phyloP scores from a whole-genome alignment of 1,284 basidiomycete genomes.

The Cerioporus squamosus region DNA sequence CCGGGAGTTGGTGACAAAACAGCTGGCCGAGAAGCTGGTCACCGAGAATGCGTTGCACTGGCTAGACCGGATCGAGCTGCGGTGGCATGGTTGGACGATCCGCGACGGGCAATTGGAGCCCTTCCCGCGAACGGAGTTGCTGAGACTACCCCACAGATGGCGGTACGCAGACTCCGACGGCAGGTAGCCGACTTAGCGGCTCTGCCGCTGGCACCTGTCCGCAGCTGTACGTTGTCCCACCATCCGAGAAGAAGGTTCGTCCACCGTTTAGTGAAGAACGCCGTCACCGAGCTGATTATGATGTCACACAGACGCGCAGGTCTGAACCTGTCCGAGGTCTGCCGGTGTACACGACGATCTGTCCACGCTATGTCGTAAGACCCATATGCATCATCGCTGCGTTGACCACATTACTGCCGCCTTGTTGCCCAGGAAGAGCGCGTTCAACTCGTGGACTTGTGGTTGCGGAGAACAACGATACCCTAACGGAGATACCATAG shows the following conservation, averaged over 20 bases:
- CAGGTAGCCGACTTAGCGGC: not conserved
- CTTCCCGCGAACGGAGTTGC: slow-evolving; percentile 15
- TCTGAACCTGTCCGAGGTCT: no score
- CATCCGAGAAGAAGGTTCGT: not conserved
- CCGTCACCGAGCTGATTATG: no score
- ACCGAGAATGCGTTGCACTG: slow-evolving; percentile 4
- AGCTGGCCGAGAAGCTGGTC: slow-evolving; percentile 19
- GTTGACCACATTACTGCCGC: no score
- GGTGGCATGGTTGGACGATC: slow-evolving; percentile 32
- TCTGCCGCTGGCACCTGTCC: not conserved
- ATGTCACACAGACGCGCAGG: no score
- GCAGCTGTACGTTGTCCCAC: not conserved
- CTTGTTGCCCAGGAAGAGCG: no score
- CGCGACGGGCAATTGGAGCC: slow-evolving; percentile 15
- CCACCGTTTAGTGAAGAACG: no score
- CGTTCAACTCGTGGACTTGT: no score
- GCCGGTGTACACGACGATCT: no score
- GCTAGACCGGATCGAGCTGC: slow-evolving; percentile 28
- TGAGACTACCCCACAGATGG: slow-evolving; percentile 25
- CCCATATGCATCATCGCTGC: no score
- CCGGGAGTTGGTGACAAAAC: slow-evolving; percentile 19
- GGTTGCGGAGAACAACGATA: no score
- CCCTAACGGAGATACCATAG: no score
- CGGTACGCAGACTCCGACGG: slow-evolving; percentile 13
- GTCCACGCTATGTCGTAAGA: no score